These are phyloP conservation scores for Auxenochlorella protothecoides DNA, from an alignment of 139 green algal genomes.

Conservation along the genomic window DNA sequence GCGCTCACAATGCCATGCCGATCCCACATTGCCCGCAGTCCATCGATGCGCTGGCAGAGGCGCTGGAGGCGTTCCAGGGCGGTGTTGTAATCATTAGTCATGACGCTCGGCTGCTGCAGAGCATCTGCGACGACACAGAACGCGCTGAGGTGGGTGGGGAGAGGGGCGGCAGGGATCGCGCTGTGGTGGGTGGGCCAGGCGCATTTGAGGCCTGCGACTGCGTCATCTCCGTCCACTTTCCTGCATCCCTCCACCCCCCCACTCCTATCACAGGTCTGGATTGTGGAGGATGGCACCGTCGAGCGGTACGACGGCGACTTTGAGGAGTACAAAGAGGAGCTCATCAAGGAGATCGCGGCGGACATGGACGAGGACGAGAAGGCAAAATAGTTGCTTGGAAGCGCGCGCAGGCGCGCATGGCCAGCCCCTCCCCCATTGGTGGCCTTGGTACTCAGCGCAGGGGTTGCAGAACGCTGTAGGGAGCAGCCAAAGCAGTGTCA, in stretches of 20 bases:
- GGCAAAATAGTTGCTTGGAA: not conserved
- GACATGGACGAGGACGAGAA: constrained; percentile 84
- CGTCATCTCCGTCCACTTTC: not conserved
- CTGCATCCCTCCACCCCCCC: not conserved
- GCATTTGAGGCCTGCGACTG: not conserved
- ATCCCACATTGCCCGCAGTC: constrained; percentile 36
- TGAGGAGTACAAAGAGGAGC: constrained; percentile 77
- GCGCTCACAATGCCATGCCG: too few relatives aligned
- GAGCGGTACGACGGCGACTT: constrained; percentile 72
- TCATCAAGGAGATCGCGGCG: constrained; percentile 86
- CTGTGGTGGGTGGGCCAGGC: not conserved
- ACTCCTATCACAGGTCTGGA: constrained; percentile 72
- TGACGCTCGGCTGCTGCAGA: constrained; percentile 85
- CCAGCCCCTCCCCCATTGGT: too few relatives aligned
- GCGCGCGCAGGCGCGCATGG: too few relatives aligned
- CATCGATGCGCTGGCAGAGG: constrained; percentile 92
- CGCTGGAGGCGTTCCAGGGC: constrained; percentile 84
- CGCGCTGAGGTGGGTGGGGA: constrained; percentile 2
- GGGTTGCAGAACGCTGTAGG: too few relatives aligned
- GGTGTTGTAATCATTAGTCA: constrained; percentile 96
- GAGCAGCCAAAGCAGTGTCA: too few relatives aligned
- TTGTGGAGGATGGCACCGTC: constrained; percentile 92
- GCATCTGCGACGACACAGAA: constrained; percentile 87
- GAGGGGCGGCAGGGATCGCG: not conserved
- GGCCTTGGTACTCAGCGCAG: too few relatives aligned